Percentiles rank a stretch among this genome's conserved stretches.
phyloP scores from a whole-genome alignment of 1,139 yeast genomes.

The Diutina siamensis region DNA sequence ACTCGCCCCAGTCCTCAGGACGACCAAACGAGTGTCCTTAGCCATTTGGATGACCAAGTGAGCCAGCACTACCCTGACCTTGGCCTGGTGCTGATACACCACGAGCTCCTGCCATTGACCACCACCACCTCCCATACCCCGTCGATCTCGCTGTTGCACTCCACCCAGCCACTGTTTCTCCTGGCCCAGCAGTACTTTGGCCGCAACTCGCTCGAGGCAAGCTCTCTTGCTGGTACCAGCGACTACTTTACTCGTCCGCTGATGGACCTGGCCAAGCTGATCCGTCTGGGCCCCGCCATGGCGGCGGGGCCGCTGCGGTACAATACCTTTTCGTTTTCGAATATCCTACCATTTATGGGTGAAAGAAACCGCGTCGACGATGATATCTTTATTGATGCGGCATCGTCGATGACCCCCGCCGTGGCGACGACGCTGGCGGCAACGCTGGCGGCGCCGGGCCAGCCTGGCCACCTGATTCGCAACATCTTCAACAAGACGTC shows the following conservation, averaged over 20 bases:
- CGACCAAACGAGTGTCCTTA: background rate
- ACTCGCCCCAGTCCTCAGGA: background rate
- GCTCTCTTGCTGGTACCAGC: background rate
- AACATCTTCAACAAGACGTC: conserved; percentile 24
- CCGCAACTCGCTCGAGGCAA: background rate
- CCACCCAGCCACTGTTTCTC: conserved; percentile 34
- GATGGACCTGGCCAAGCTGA: conserved; percentile 5
- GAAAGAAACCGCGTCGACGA: conserved; percentile 17
- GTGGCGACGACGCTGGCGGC: background rate
- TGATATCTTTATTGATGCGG: background rate
- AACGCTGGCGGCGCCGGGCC: conserved; percentile 8
- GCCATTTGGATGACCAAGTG: background rate
- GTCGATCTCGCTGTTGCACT: conserved; percentile 29
- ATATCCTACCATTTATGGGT: conserved; percentile 35
- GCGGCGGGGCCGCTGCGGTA: background rate
- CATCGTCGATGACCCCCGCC: background rate
- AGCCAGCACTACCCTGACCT: background rate
- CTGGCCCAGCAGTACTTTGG: conserved; percentile 26
- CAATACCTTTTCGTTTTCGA: conserved; percentile 14
- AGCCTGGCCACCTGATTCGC: conserved; percentile 27
- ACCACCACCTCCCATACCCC: conserved; percentile 37
- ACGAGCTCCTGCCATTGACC: conserved; percentile 32
- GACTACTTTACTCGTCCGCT: background rate
- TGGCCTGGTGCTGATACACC: background rate
- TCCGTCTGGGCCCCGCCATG: background rate